Percentiles rank a stretch among this genome's conserved stretches.
Conservation (phyloP, 257 asterid species). For the Nicotiana otophora region DNA sequence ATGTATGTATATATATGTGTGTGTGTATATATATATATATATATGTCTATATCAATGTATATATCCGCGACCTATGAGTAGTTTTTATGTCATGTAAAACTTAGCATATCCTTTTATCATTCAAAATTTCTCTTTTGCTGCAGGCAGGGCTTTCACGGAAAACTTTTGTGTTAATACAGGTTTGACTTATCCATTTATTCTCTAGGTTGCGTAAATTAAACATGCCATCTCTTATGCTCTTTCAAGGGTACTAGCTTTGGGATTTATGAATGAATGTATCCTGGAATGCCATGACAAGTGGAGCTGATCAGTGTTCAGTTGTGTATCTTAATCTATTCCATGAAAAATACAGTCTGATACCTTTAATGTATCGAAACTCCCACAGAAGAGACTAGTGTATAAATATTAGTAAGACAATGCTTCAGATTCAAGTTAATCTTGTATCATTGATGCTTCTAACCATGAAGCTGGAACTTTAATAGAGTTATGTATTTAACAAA, state of each 20-base stretch:
- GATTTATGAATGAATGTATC: background rate
- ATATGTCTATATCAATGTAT: no score
- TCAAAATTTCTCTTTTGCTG: constrained; percentile 25
- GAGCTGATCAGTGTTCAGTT: background rate
- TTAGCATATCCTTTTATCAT: constrained; percentile 9
- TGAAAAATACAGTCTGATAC: background rate
- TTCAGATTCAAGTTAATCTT: background rate
- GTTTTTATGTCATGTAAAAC: background rate
- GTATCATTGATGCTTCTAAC: background rate
- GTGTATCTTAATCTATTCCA: background rate
- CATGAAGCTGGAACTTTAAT: background rate
- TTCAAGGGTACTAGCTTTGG: background rate
- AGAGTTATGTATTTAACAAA: constrained; percentile 24
- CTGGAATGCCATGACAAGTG: background rate
- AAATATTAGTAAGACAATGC: background rate
- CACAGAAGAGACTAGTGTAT: background rate
- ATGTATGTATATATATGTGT: no score
- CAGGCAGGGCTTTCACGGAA: constrained; percentile 94
- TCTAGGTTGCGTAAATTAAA: background rate
- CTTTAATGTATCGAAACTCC: background rate
- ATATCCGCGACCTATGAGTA: background rate
- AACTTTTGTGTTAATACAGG: constrained; percentile 89
- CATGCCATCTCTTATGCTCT: background rate
- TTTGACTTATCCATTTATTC: constrained; percentile 32
- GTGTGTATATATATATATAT: no score